Base-by-base conservation (phyloP, 768 basidiomycete species). In the Amanita rimosa region DNA sequence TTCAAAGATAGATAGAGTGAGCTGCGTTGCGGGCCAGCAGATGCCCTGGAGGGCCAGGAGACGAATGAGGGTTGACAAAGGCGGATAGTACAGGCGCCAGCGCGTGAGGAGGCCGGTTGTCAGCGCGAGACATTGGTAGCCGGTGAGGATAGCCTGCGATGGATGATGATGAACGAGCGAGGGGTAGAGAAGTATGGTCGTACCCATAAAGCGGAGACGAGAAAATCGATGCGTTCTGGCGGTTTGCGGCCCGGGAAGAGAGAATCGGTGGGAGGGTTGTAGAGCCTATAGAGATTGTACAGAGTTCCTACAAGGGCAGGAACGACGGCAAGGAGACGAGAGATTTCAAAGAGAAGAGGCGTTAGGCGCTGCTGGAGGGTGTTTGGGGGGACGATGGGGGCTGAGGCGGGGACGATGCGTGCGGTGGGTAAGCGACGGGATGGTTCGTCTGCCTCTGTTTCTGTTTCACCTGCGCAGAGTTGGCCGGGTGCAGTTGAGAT, bases 21-120 rank as follows among this genome's bases (percentile, higher is more conserved):
- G 64, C 55, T 90, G 86, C 4, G 93, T 96, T 3, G 89, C 83
- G 1, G 91, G 90, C 93, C 93, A 97, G 66, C 94, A 97, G 51
- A 98, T 93, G 14, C 89, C 88, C 54, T 97, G 95, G 0, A 98
- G 71, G 0, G 90, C 94, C 48, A 97, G 74, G 3, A 97, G 80
- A 13, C 95, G 85, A 58, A 96, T 86, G 53, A 97, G 78, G 1
- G 93, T 90, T 3, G 94, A 78, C 22, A 89, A 69, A 0, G 90
- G 83, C 0, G 88, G 76, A 62, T 98, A 98, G 67, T 96, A 95
- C 0, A 86, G 73, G 17, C 83, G 74, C 95, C 95, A 98, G 41
- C 95, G 81, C 26, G 79, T 78, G 21, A 94, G 75, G 0, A 98
- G 79, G 9, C 95, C 94, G 0, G 92, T 87, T 0, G 94, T 89